phyloP scores from a whole-genome alignment of 2,329 filamentous ascomycete species.

The Cryphonectria radicalis region DNA sequence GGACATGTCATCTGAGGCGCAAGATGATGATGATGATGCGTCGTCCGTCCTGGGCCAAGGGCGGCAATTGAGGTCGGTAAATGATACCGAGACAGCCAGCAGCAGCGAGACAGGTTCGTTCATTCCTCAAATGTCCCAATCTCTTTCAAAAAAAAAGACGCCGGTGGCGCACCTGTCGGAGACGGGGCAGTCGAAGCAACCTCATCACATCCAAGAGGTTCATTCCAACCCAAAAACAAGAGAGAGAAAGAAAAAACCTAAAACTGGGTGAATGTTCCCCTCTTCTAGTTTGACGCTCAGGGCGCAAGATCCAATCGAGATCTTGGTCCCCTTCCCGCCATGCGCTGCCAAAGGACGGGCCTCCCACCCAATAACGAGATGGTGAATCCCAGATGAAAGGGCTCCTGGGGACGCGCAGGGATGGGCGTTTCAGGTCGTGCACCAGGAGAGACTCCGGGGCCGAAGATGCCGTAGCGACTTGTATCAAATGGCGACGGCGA shows the following conservation, averaged over 20 bases:
- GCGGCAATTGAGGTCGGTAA: neutral
- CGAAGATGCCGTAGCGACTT: conserved; percentile 16
- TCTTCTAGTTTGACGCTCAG: neutral
- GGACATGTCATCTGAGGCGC: neutral
- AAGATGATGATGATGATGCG: neutral
- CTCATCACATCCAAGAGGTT: neutral
- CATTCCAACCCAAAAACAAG: neutral
- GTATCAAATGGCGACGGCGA: conserved; percentile 5
- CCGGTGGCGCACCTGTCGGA: neutral
- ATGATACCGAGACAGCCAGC: neutral
- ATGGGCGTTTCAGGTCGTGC: conserved; percentile 27
- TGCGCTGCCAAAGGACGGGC: neutral
- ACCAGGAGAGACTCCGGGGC: conserved; percentile 13
- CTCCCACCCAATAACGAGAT: neutral
- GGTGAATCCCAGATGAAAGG: neutral
- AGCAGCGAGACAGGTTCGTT: neutral
- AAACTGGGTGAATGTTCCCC: neutral
- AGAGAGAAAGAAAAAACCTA: neutral
- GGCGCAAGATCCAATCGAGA: neutral
- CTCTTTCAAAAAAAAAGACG: neutral
- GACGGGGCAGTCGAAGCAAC: neutral
- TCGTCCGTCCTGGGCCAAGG: neutral
- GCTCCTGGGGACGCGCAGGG: conserved; percentile 9
- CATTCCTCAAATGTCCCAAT: neutral
- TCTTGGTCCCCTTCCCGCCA: neutral